Evolutionary conservation across 1,284 basidiomycete species (phyloP), one percentile per base, ranked within the genome.

Genomic region (Cronartium quercuum): DNA sequence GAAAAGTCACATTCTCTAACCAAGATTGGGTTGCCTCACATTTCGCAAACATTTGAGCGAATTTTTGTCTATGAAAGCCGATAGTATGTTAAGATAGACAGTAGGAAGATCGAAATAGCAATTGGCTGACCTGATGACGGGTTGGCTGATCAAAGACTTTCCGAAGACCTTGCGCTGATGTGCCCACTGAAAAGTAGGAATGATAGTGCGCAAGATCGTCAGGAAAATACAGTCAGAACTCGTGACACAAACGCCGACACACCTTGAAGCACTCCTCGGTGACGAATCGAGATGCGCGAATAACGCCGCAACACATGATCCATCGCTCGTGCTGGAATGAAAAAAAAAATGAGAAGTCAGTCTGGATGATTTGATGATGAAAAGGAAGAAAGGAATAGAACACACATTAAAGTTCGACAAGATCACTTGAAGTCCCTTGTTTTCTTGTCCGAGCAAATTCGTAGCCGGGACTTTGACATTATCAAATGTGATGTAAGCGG

Each of bases 1-100:
- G 93, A 82, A 89, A 88, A 0, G 92, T 94, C 77, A 95, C 84
- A 80, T 87, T 90, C 83, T 97, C 94, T 35, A 95, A 84, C 92
- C 92, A 96, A 63, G 86, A 87, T 81, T 96, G 93, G 73, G 87
- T 88, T 0, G 90, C 87, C 83, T 94, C 91, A 42, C 87, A 86
- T 76, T 91, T 88, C 29, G 90, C 87, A 76, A 94, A 92, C 90
- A 94, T 92, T 35, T 84, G 84, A 1, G 91, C 92, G 64, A 95
- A 82, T 73, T 82, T 84, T 63, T 66, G 35, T 73, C 34, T 74
- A 18, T 24, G 40, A 18, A 51, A 40, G 62, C 63, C 35, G 34
- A 24, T 21, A 42, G 71, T 4, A 68, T 68, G 69, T 29, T 29
- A 77, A 78, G 24, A 76, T 6, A 67, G 65, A 62, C 15, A 67